Evolutionary conservation across 169 alveolate genomes (phyloP), one percentile per base, ranked within the genome.

Genomic region (Cryptosporidium bovis): DNA sequence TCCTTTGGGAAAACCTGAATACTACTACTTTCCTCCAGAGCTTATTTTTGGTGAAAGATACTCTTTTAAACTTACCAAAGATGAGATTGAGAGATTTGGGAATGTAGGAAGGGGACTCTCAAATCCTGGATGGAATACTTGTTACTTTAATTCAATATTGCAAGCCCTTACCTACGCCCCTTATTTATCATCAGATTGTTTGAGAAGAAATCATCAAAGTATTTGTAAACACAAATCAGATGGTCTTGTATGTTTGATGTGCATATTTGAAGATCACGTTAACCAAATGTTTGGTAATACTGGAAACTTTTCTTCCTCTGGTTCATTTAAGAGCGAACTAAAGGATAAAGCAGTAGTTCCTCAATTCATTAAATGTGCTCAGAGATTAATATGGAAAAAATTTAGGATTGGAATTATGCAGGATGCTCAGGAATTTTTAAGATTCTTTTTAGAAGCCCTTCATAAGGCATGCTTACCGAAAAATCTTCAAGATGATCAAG

Each of bases 351-450:
- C 71, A 55, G 24, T 77, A 12, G 77, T 62, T 5, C 66, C 87
- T 36, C 66, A 51, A 3, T 65, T 91, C 18, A 64, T 82, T 15
- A 31, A 56, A 10, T 91, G 83, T 64, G 93, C 91, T 40, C 69
- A 67, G 60, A 91, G 82, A 13, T 65, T 91, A 20, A 68, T 91
- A 2, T 91, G 94, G 94, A 60, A 48, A 13, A 48, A 69, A 13
- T 91, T 82, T 29, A 58, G 91, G n/a, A 83, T 66, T 10, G 93
- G 93, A 46, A 40, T 90, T 18, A 91, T 90, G 85, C 93, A 91
- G 16, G 94, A 91, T 27, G 94, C 94, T 3, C 94, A 91, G 60
- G 94, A 91, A 55, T 91, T 91, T 71, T 55, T 91, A 36, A 67
- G 94, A 3, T 91, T 40, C 24, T 69, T 91, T 34, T 40, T 91